These are phyloP conservation scores for Herpotrichia juniperi DNA, from an alignment of 2,329 filamentous ascomycete species.

Conservation along the genomic window DNA sequence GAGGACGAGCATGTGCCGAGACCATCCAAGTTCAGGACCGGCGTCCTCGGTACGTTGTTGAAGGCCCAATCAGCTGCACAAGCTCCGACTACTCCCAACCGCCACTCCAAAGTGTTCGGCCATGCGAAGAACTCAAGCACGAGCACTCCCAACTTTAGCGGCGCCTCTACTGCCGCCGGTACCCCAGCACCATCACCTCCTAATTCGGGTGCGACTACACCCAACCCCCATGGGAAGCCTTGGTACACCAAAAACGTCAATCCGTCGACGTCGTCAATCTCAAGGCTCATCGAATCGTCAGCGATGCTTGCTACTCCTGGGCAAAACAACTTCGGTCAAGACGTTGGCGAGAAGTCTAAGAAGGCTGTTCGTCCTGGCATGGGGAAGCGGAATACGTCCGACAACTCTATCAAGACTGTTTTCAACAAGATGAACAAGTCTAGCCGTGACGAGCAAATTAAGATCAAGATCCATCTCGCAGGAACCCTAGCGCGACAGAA, in stretches of 20 bases:
- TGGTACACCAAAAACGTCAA: slow-evolving; percentile 46
- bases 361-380: slow-evolving; percentile 42
- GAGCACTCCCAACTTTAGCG: slow-evolving; percentile 33
- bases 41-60: slow-evolving; percentile 74
- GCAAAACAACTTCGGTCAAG: slow-evolving; percentile 48
- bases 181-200: slow-evolving; percentile 48
- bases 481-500: slow-evolving; percentile 78
- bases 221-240: slow-evolving; percentile 33
- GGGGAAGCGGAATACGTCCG: slow-evolving; percentile 45
- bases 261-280: slow-evolving; percentile 50
- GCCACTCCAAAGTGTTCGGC: slow-evolving; percentile 17
- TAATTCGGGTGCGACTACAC: slow-evolving; percentile 50
- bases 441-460: slow-evolving; percentile 57
- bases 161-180: slow-evolving; percentile 42
- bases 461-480: slow-evolving; percentile 66
- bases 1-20: slow-evolving; percentile 69
- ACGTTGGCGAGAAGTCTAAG: slow-evolving; percentile 49
- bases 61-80: slow-evolving; percentile 49
- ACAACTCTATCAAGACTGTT: slow-evolving; percentile 40
- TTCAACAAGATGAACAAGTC: slow-evolving; percentile 44
- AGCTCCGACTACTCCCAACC: slow-evolving; percentile 8
- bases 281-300: slow-evolving; percentile 52
- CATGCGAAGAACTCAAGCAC: slow-evolving; percentile 33
- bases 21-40: slow-evolving; percentile 72
- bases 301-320: slow-evolving; percentile 50